phyloP scores from a whole-genome alignment of 1,139 yeast genomes.

The Saccharomyces hybrid region DNA sequence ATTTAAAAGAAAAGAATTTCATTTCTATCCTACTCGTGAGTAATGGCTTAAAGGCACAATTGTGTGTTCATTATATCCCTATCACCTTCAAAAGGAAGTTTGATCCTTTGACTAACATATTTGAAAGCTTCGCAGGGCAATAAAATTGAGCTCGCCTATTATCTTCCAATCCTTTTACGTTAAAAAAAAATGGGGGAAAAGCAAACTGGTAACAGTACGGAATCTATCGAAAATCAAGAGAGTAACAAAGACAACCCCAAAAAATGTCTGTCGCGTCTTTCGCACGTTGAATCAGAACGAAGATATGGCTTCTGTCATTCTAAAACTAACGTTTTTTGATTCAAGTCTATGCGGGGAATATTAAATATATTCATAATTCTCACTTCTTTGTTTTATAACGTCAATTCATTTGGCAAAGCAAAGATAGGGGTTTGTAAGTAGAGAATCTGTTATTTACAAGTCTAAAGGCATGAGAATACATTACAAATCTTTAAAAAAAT shows the following conservation, averaged over 20 bases:
- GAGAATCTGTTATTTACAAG: slow-evolving; percentile 27
- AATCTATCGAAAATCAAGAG: not conserved
- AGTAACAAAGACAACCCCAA: not conserved
- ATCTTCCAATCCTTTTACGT: not conserved
- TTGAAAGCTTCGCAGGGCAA: not conserved
- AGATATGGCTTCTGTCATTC: not conserved
- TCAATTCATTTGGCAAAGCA: slow-evolving; percentile 3
- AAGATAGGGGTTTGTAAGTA: slow-evolving; percentile 30
- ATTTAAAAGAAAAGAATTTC: not conserved
- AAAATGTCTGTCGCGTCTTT: not conserved
- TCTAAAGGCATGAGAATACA: slow-evolving; percentile 31
- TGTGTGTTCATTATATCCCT: not conserved
- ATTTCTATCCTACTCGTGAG: not conserved
- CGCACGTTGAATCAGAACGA: not conserved
- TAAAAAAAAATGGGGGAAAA: not conserved
- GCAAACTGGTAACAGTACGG: not conserved
- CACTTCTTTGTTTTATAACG: slow-evolving; percentile 5
- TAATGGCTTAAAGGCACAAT: not conserved
- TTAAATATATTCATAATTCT: slow-evolving; percentile 7
- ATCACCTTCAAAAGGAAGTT: not conserved
- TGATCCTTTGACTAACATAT: too few species aligned
- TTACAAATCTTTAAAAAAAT: not conserved
- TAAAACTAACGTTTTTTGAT: not conserved
- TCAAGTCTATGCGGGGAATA: not conserved
- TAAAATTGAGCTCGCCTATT: not conserved